Evolutionary conservation across 139 green algal species (phyloP).

Genomic region (Volvox reticuliferus): DNA sequence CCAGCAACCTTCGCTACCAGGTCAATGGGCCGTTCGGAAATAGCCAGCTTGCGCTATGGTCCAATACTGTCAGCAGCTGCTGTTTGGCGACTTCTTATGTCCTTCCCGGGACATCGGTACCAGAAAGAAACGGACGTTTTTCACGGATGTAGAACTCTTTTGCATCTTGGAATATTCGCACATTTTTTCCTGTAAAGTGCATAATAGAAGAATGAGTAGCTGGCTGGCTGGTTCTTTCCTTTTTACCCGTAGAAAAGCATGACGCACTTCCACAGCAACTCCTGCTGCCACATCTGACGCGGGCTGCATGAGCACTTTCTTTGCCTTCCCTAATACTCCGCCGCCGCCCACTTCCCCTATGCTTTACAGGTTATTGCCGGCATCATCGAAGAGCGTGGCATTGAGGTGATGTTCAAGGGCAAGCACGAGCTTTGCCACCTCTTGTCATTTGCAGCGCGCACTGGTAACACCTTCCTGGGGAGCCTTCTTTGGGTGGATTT

Average conservation of each 20-base stretch:
- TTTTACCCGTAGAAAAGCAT: too few relatives aligned
- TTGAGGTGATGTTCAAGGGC: conserved; percentile 86
- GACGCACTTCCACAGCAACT: too few relatives aligned
- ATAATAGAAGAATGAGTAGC: too few relatives aligned
- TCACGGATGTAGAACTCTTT: too few relatives aligned
- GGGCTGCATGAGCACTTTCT: background rate
- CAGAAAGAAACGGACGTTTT: too few relatives aligned
- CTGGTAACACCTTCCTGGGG: conserved; percentile 91
- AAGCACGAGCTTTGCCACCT: conserved; percentile 76
- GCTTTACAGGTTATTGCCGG: conserved; percentile 71
- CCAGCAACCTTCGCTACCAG: conserved; percentile 91
- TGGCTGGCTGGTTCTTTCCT: too few relatives aligned
- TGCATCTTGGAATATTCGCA: too few relatives aligned
- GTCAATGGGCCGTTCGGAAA: background rate
- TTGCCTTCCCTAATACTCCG: background rate
- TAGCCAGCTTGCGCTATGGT: background rate
- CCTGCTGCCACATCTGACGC: too few relatives aligned
- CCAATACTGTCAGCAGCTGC: background rate
- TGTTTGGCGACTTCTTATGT: too few relatives aligned
- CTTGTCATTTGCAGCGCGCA: conserved; percentile 87
- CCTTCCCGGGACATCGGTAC: too few relatives aligned
- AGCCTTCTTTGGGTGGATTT: conserved; percentile 96
- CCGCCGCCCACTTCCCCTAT: background rate
- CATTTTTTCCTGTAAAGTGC: too few relatives aligned
- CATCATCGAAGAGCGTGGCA: conserved; percentile 93